These are phyloP conservation scores for Jacaranda mimosifolia DNA, from an alignment of 257 asterid genomes.

Conservation along the genomic window DNA sequence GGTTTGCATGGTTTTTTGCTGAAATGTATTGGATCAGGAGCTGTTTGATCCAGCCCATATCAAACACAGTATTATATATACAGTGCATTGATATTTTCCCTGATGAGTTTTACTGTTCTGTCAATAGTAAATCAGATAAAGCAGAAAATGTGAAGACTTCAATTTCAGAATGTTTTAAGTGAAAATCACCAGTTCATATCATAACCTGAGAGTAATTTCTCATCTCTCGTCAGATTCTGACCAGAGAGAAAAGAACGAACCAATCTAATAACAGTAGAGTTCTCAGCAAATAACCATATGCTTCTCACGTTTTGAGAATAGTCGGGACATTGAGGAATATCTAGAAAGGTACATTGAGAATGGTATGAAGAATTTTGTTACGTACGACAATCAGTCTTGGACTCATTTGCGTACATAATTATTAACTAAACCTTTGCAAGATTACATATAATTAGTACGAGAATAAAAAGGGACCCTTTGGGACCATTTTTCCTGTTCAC, in stretches of 20 bases:
- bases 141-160: not conserved
- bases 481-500: not conserved
- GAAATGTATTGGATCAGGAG: conserved; percentile 19
- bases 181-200: too few relatives aligned
- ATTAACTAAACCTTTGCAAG: conserved; percentile 16
- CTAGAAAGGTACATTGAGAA: too few relatives aligned
- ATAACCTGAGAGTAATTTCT: too few relatives aligned
- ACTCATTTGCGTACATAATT: not conserved
- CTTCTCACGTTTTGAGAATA: too few relatives aligned
- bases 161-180: too few relatives aligned
- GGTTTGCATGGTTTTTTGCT: conserved; percentile 20
- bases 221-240: too few relatives aligned
- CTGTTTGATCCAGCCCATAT: not conserved
- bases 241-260: too few relatives aligned
- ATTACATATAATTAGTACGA: conserved; percentile 26
- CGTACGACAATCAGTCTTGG: not conserved
- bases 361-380: too few relatives aligned
- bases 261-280: too few relatives aligned
- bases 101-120: not conserved
- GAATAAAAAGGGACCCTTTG: conserved; percentile 15
- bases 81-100: not conserved
- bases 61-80: not conserved
- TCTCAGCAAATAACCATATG: too few relatives aligned
- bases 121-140: not conserved
- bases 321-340: too few relatives aligned